Percentiles rank a stretch among this genome's conserved stretches.
phyloP scores from a whole-genome alignment of 2,329 filamentous ascomycete genomes.

The Amylocarpus encephaloides region DNA sequence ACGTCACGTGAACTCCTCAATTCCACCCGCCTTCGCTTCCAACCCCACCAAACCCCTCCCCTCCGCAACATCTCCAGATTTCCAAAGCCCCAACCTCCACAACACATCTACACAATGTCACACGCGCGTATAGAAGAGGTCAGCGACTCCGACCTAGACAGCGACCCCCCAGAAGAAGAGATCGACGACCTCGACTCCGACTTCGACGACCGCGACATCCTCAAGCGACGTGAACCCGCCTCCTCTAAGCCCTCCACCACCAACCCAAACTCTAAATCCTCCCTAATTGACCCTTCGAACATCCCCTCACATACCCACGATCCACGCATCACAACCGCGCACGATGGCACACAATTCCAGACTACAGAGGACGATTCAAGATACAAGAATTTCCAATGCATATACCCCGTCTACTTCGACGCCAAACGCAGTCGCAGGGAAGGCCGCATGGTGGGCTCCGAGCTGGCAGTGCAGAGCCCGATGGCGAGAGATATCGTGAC shows the following conservation, averaged over 20 bases:
- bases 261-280: slow-evolving; percentile 22
- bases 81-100: slow-evolving; percentile 1
- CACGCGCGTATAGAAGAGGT: slow-evolving; percentile 90
- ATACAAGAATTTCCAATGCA: slow-evolving; percentile 75
- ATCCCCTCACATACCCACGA: slow-evolving; percentile 35
- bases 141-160: slow-evolving; percentile 65
- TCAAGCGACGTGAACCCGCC: slow-evolving; percentile 19
- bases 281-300: slow-evolving; percentile 34
- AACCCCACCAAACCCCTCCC: slow-evolving; percentile 12
- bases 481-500: slow-evolving; percentile 84
- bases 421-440: slow-evolving; percentile 64
- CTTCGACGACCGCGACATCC: slow-evolving; percentile 43
- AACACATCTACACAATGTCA: slow-evolving; percentile 52
- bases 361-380: slow-evolving; percentile 42
- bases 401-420: slow-evolving; percentile 97
- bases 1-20: too few relatives aligned
- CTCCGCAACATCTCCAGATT: slow-evolving; percentile 4
- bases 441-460: slow-evolving; percentile 69
- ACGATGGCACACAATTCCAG: slow-evolving; percentile 33
- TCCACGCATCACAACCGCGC: slow-evolving; percentile 32
- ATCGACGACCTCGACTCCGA: slow-evolving; percentile 58
- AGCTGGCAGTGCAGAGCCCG: slow-evolving; percentile 74
- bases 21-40: background rate
- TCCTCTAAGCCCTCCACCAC: slow-evolving; percentile 30
- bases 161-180: slow-evolving; percentile 80